Conservation (phyloP, 2,329 filamentous ascomycete species). For the Botryosphaeria agaves region DNA sequence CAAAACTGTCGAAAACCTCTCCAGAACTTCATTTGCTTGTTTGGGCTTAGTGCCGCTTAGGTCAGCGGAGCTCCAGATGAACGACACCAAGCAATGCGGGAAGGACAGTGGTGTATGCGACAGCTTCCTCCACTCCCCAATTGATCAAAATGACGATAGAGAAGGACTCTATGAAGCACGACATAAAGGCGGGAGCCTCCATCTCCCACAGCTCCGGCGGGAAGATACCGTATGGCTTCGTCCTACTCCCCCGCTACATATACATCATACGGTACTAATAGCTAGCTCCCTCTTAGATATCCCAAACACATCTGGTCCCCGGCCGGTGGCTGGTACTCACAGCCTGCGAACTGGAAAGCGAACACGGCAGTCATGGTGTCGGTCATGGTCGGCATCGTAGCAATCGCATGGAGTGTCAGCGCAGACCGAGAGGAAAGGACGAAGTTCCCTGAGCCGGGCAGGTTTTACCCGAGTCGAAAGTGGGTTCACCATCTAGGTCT, state of each 20-base stretch:
- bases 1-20: too few species aligned
- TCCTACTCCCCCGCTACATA: conserved; percentile 4
- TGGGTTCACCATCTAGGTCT: conserved; percentile 27
- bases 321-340: conserved; percentile 90
- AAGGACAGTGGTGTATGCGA: too few species aligned
- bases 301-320: conserved; percentile 99
- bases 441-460: conserved; percentile 56
- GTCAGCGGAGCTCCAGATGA: too few species aligned
- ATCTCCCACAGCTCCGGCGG: conserved; percentile 56
- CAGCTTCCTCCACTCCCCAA: conserved; percentile 1
- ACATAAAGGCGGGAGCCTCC: conserved; percentile 9
- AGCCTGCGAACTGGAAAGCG: conserved; percentile 83
- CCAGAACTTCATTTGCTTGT: too few species aligned
- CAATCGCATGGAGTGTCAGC: conserved; percentile 52
- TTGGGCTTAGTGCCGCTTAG: too few species aligned
- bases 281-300: conserved; percentile 54
- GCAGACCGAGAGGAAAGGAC: conserved; percentile 56
- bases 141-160: conserved; percentile 7
- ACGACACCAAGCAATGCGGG: too few species aligned
- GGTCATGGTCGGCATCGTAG: conserved; percentile 50
- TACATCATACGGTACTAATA: conserved; percentile 10
- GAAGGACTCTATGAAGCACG: conserved; percentile 8
- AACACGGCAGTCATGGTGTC: conserved; percentile 69
- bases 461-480: conserved; percentile 76
- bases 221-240: conserved; percentile 47